Conservation (phyloP, 495 filamentous ascomycete species). For the Neurospora sp. region DNA sequence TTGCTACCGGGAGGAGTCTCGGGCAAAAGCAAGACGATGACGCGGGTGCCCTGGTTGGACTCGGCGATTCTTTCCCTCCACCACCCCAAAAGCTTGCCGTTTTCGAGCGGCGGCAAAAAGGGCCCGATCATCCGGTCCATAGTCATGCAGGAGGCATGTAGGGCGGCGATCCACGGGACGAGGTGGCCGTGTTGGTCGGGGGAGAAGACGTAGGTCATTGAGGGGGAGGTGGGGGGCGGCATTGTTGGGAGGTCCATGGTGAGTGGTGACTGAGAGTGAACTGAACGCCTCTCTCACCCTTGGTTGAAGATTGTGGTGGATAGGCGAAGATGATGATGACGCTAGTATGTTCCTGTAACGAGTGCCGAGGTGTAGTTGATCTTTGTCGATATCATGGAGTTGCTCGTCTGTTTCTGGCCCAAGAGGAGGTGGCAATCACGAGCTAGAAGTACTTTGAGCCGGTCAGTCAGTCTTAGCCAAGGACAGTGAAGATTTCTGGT, state of each 20-base stretch:
- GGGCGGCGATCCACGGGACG: conserved; percentile 28
- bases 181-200: conserved; percentile 23
- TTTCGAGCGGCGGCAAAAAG: conserved; percentile 27
- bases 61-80: conserved; percentile 31
- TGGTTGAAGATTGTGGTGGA: not conserved
- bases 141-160: conserved; percentile 30
- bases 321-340: not conserved
- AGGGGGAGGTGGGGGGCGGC: not conserved
- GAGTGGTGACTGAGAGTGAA: not conserved
- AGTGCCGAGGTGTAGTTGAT: not conserved
- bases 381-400: not conserved
- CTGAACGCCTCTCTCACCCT: not conserved
- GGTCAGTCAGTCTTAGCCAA: not conserved
- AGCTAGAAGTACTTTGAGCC: not conserved
- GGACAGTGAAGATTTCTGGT: not conserved
- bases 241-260: conserved; percentile 3
- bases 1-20: conserved; percentile 14
- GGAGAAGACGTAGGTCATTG: conserved; percentile 22
- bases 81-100: conserved; percentile 29
- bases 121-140: conserved; percentile 27
- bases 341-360: not conserved
- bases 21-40: conserved; percentile 27
- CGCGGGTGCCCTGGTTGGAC: conserved; percentile 14
- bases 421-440: not conserved
- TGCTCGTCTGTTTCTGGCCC: not conserved